phyloP scores from a whole-genome alignment of 192 early-diverging fungal species.

The Kickxella alabastrina region DNA sequence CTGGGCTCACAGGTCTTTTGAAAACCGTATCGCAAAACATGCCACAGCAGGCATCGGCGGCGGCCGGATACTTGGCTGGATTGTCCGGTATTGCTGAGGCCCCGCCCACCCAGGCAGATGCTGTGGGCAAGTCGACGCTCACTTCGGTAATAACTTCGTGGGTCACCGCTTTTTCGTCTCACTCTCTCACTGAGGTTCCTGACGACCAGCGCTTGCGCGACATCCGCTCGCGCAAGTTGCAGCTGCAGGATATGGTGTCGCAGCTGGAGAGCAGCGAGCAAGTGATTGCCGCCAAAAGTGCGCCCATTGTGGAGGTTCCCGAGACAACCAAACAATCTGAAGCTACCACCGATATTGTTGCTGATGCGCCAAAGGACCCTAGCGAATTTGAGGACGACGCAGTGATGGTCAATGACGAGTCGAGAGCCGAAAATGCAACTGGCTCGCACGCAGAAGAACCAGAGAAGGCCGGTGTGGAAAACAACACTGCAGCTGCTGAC shows the following conservation, averaged over 20 bases:
- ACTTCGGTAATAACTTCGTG: slow-evolving; percentile 36
- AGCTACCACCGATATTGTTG: too few relatives aligned
- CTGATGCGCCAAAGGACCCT: slow-evolving; percentile 13
- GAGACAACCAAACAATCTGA: too few relatives aligned
- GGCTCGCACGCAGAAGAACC: slow-evolving; percentile 3
- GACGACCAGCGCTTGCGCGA: slow-evolving; percentile 40
- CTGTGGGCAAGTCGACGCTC: slow-evolving; percentile 8
- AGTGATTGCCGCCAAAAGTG: slow-evolving; percentile 13
- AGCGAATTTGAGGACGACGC: slow-evolving; percentile 47
- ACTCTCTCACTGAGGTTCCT: slow-evolving; percentile 8
- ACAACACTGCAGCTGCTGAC: neutral
- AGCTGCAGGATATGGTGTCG: slow-evolving; percentile 41
- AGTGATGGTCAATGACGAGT: slow-evolving; percentile 36
- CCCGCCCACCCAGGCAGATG: slow-evolving; percentile 14
- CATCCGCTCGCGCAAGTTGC: slow-evolving; percentile 36
- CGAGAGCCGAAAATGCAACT: slow-evolving; percentile 9
- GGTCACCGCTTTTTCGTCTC: slow-evolving; percentile 23
- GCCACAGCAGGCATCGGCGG: slow-evolving; percentile 26
- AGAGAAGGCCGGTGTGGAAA: neutral
- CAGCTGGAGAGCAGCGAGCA: slow-evolving; percentile 47
- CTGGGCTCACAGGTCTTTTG: slow-evolving; percentile 23
- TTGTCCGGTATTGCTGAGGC: slow-evolving; percentile 21
- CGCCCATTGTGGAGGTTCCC: too few relatives aligned
- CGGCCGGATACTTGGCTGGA: slow-evolving; percentile 24
- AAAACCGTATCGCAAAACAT: slow-evolving; percentile 28